These are phyloP conservation scores for Magnolia changhungtana DNA, from an alignment of 164 flowering plant species.

Conservation along the genomic window DNA sequence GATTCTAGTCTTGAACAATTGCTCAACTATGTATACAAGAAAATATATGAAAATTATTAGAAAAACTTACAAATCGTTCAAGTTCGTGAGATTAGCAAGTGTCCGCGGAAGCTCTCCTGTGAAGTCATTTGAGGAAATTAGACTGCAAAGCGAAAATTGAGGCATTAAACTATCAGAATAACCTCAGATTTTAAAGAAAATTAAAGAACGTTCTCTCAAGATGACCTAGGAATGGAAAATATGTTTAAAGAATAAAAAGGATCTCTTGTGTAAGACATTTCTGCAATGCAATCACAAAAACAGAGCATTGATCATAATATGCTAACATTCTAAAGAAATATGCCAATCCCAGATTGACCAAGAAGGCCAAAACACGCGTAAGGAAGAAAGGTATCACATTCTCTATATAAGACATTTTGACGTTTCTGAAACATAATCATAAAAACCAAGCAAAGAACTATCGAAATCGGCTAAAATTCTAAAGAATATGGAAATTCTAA, in stretches of 20 bases:
- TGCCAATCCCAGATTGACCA: neutral
- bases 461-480: too few species aligned
- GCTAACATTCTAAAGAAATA: neutral
- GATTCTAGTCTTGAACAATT: neutral
- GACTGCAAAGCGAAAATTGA: constrained; percentile 15
- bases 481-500: too few species aligned
- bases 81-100: constrained; percentile 16
- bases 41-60: neutral
- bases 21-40: neutral
- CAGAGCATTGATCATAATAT: too few species aligned
- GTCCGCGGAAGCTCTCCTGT: constrained; percentile 23
- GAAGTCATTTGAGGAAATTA: constrained; percentile 23
- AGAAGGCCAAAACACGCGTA: neutral
- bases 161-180: constrained; percentile 1
- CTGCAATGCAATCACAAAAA: neutral
- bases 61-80: constrained; percentile 20
- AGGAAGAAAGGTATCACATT: too few species aligned
- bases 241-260: neutral
- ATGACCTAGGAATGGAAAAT: too few species aligned
- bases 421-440: too few species aligned
- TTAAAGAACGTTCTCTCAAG: neutral
- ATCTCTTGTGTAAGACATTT: too few species aligned
- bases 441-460: too few species aligned
- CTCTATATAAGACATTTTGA: too few species aligned
- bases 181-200: neutral